Conservation (phyloP, 805 yeast species). For the Brettanomyces anomalus region DNA sequence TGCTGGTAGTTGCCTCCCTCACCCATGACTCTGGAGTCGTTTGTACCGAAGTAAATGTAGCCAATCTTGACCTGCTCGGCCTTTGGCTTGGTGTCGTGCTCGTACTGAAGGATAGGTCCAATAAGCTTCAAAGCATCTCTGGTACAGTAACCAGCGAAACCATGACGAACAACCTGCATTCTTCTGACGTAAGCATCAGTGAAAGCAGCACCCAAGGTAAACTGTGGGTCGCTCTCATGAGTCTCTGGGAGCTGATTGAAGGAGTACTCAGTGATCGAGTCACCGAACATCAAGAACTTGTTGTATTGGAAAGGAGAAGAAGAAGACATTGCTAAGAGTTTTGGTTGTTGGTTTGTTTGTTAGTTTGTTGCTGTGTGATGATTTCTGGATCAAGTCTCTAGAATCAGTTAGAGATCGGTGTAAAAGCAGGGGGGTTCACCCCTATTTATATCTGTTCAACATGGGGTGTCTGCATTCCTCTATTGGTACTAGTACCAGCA, state of each 20-base stretch:
- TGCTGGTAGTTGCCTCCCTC: slow-evolving; percentile 29
- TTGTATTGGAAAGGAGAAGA: no score
- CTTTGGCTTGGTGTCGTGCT: slow-evolving; percentile 27
- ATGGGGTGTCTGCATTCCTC: no score
- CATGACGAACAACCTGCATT: slow-evolving; percentile 64
- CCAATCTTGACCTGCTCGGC: slow-evolving; percentile 28
- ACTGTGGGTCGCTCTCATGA: slow-evolving; percentile 8
- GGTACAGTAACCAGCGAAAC: slow-evolving; percentile 70
- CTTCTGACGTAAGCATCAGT: slow-evolving; percentile 42
- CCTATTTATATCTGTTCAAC: no score
- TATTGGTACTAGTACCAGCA: no score
- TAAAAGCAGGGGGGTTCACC: no score
- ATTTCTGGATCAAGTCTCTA: no score
- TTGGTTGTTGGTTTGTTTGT: no score
- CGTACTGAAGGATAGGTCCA: slow-evolving; percentile 40
- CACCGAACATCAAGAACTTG: slow-evolving; percentile 26
- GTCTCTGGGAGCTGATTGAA: slow-evolving; percentile 16
- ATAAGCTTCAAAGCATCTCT: slow-evolving; percentile 46
- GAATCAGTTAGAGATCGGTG: no score
- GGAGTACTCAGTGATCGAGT: slow-evolving; percentile 27
- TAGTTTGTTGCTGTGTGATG: no score
- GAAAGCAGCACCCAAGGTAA: slow-evolving; percentile 24
- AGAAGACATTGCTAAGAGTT: no score
- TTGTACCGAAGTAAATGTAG: slow-evolving; percentile 72
- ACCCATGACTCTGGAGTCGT: slow-evolving; percentile 40